phyloP scores from a whole-genome alignment of 768 basidiomycete genomes.

The Lanmaoa rubissima region DNA sequence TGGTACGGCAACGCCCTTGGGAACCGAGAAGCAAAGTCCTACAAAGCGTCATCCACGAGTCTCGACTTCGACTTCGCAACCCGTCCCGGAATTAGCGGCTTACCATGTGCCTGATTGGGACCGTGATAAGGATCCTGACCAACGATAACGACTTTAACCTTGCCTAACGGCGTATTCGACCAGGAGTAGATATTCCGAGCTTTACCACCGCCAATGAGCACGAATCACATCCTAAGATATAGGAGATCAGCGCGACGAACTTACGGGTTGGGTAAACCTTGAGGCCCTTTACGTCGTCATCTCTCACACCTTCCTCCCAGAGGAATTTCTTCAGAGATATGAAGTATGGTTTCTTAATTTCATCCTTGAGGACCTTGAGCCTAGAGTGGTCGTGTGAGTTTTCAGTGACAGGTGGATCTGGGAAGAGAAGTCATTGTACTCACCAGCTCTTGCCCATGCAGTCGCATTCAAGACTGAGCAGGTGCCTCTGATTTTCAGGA shows the following conservation, averaged over 20 bases:
- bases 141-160: conserved; percentile 85
- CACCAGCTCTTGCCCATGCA: conserved; percentile 75
- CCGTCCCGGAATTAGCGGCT: conserved; percentile 16
- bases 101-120: conserved; percentile 81
- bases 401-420: neutral
- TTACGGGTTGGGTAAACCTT: conserved; percentile 80
- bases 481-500: conserved; percentile 52
- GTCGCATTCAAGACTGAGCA: conserved; percentile 68
- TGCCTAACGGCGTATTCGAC: conserved; percentile 84
- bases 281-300: conserved; percentile 43
- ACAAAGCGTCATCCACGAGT: conserved; percentile 7
- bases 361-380: conserved; percentile 72
- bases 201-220: conserved; percentile 28
- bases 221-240: conserved; percentile 1
- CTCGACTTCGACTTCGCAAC: conserved; percentile 5
- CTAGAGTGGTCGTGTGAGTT: conserved; percentile 36
- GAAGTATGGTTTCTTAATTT: conserved; percentile 78
- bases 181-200: conserved; percentile 89
- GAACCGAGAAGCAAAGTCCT: conserved; percentile 93
- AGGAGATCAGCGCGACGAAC: conserved; percentile 29
- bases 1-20: conserved; percentile 66
- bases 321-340: conserved; percentile 67
- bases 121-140: conserved; percentile 90
- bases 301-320: conserved; percentile 59
- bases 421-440: conserved; percentile 2